Base-by-base conservation (phyloP, 371 early-diverging fungal species). In the Circinella minor region DNA sequence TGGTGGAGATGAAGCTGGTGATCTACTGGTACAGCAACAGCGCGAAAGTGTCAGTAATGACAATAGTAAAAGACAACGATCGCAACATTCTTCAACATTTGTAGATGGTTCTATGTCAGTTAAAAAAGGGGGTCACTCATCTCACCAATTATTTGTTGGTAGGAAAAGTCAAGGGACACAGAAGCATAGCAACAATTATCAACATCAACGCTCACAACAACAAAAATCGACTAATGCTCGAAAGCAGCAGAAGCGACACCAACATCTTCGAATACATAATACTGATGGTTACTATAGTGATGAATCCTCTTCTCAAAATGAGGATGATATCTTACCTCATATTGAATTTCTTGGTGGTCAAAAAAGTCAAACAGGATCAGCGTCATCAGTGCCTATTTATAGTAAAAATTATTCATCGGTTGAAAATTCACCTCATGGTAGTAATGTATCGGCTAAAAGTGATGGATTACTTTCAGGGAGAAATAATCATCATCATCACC, bases 341-440 rank as follows among this genome's bases (percentile, higher is more conserved):
- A 7, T 47, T 38, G 14, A 11, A 63, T 11, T 34, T 47, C 4
- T 9, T 9, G 20, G 63, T 4, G 18, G 46, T 4, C 7, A 18
- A 4, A 37, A 18, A 39, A 61, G 20, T 39, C 62, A 61, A 63
- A 20, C 63, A 3, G 63, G 57, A 4, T 57, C 57, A 3, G 34
- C 57, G 27, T 57, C 57, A 34, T 57, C 57, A 7, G 14, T 57
- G 57, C 57, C 57, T 13, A 10, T 34, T 11, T 57, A 57, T 34
- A 34, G 57, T 13, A 57, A 57, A 57, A 57, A 57, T n/a, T 43
- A 43, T 43, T 43, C 43, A 43, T 57, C 57, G 1, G 57, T 57
- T 20, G 57, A 57, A 57, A 57, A 57, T 34, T 57, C 57, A 34
- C 57, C 57, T 13, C 57, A 57, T 57, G 57, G 57, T 27, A 57